These are phyloP conservation scores for Phylloporus sp. DNA, from an alignment of 768 basidiomycete genomes.

Conservation along the genomic window DNA sequence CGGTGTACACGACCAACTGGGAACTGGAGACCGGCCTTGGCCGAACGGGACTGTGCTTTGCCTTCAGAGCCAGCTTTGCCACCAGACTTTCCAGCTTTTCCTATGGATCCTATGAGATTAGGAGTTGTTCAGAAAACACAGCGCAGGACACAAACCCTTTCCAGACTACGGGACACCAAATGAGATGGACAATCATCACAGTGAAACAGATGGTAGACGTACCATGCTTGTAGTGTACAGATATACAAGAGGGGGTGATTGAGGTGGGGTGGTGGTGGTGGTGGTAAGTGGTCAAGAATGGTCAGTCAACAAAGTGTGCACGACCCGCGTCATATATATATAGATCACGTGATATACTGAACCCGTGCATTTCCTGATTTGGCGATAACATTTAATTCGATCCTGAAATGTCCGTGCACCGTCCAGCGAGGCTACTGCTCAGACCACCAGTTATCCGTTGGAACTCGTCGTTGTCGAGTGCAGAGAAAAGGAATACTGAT, in stretches of 20 bases:
- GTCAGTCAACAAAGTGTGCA: conserved; percentile 30
- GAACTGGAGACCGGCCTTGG: conserved; percentile 77
- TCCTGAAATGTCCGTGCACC: conserved; percentile 21
- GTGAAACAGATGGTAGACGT: conserved; percentile 2
- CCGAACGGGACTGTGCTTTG: conserved; percentile 67
- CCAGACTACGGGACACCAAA: conserved; percentile 21
- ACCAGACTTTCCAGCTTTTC: conserved; percentile 48
- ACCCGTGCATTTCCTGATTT: conserved; percentile 14
- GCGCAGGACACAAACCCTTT: conserved; percentile 23
- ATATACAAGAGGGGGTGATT: conserved; percentile 12
- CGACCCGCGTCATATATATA: conserved; percentile 34
- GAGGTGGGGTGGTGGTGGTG: conserved; percentile 22
- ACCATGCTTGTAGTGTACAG: conserved; percentile 27
- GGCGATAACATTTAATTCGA: conserved; percentile 13
- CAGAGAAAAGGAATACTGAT: background rate
- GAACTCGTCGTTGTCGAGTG: conserved; percentile 16
- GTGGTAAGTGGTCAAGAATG: conserved; percentile 30
- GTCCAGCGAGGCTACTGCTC: conserved; percentile 6
- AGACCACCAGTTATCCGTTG: conserved; percentile 12
- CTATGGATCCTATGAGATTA: conserved; percentile 24
- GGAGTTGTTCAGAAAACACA: background rate
- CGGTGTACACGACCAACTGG: conserved; percentile 92
- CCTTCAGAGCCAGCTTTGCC: conserved; percentile 48
- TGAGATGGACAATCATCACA: conserved; percentile 7
- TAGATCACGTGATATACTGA: conserved; percentile 24